A percentile compares a stretch with the other conserved stretches of the same genome.
phyloP scores from a whole-genome alignment of 768 basidiomycete species.

The Naganishia vishniacii region DNA sequence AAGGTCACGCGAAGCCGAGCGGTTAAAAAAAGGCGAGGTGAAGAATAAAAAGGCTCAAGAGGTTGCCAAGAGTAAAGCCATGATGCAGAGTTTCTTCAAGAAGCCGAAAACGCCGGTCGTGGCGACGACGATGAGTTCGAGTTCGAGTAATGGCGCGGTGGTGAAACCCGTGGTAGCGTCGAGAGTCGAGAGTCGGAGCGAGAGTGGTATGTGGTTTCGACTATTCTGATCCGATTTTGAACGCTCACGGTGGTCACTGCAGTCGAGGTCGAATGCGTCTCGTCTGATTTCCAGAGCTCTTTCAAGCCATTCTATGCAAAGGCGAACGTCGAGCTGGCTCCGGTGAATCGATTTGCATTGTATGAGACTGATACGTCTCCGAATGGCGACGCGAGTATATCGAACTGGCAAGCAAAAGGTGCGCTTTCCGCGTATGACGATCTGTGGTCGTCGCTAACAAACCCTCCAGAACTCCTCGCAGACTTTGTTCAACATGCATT shows the following conservation, averaged over 20 bases:
- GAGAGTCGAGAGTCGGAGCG: conserved; percentile 11
- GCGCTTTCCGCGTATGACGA: neutral
- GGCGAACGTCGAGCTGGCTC: conserved; percentile 39
- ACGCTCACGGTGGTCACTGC: neutral
- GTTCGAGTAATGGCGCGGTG: neutral
- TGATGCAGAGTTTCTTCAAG: conserved; percentile 24
- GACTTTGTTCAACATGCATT: neutral
- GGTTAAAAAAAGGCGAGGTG: conserved; percentile 3
- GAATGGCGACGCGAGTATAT: too few species aligned
- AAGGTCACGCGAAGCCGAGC: conserved; percentile 11
- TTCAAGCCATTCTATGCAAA: conserved; percentile 36
- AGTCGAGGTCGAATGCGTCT: conserved; percentile 6
- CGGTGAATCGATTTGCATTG: conserved; percentile 30
- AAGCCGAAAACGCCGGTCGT: conserved; percentile 1
- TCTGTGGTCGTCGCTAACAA: too few species aligned
- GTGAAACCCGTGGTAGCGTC: neutral
- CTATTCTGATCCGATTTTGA: neutral
- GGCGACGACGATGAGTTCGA: neutral
- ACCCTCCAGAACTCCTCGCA: neutral
- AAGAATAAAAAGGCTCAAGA: conserved; percentile 1
- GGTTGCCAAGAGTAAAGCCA: conserved; percentile 13
- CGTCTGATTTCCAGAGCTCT: conserved; percentile 33
- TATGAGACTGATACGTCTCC: neutral
- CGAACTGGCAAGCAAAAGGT: conserved; percentile 5
- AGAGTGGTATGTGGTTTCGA: conserved; percentile 12